Evolutionary conservation across 1,284 basidiomycete species (phyloP), one percentile per base, ranked within the genome.

Genomic region (Wallemia mellicola): DNA sequence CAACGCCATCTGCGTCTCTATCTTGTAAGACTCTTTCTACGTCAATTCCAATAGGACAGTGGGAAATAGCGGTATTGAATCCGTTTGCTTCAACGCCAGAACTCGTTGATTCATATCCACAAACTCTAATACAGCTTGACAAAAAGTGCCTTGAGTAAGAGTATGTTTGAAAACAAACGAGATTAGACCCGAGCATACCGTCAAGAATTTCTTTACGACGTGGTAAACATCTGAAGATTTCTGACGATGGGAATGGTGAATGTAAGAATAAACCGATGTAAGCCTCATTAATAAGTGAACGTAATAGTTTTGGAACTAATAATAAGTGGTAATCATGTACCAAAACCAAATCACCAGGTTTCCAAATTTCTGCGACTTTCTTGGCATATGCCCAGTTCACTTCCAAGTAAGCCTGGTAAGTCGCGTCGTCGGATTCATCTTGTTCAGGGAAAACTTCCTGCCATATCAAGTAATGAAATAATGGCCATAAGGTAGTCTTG

Each of bases 391-490:
- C 81, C 59, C 80, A 76, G 71, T 96, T 96, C 60, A 85, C 87
- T 60, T 79, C 75, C 64, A 81, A 77, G 71, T 94, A 95, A 54
- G 81, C 79, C 19, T 81, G 77, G 75, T 89, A 98, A 66, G 86
- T 77, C 2, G 73, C 73, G 60, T 78, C 74, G 67, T 96, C 91
- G n/a, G 80, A 80, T 15, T 80, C 80, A 7, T 81, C 79, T 63
- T 80, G 80, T 67, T 84, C 82, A 27, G 79, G 80, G 0, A 82
- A 80, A 60, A 85, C 87, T 68, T 94, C 91, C 70, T 94, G 87
- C 89, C 89, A 95, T 60, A 95, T 81, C 61, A 98, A 78, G 69
- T 98, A 98, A 73, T 98, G 94, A 77, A 98, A 94, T 27, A 96
- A 74, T 0, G 92, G 94, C 92, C 92, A 99, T 59, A 99, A 79